phyloP scores from a whole-genome alignment of 2,329 filamentous ascomycete species.

The Aspergillus sp. region DNA sequence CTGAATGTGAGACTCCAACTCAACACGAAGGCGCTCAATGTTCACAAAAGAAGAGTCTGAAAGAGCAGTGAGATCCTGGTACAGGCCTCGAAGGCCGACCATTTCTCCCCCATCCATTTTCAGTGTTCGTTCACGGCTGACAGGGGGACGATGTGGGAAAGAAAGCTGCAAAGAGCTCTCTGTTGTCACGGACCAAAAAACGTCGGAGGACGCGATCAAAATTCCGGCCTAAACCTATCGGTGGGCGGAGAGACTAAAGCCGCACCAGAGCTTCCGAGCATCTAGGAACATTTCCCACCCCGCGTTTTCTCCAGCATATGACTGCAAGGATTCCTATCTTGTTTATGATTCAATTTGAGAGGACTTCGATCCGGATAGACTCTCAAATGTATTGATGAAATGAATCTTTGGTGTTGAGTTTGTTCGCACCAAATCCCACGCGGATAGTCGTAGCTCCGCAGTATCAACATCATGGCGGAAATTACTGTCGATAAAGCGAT shows the following conservation, averaged over 20 bases:
- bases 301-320: too few relatives aligned
- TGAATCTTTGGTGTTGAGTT: background rate
- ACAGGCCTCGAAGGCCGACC: conserved; percentile 75
- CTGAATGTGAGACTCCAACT: conserved; percentile 62
- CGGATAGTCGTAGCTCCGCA: background rate
- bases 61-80: conserved; percentile 76
- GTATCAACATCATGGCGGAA: conserved; percentile 31
- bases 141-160: conserved; percentile 19
- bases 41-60: conserved; percentile 66
- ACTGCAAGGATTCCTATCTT: too few relatives aligned
- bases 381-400: too few relatives aligned
- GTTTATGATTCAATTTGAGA: too few relatives aligned
- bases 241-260: too few relatives aligned
- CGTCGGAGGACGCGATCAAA: conserved; percentile 30
- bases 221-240: too few relatives aligned
- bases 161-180: conserved; percentile 13
- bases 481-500: conserved; percentile 39
- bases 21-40: conserved; percentile 61
- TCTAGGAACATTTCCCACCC: too few relatives aligned
- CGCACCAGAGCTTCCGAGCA: too few relatives aligned
- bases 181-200: conserved; percentile 29
- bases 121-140: conserved; percentile 15
- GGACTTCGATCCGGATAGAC: too few relatives aligned
- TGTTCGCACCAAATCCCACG: background rate
- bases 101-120: conserved; percentile 70